These are phyloP conservation scores for Neurospora sp. DNA, from an alignment of 495 filamentous ascomycete species.

Conservation along the genomic window DNA sequence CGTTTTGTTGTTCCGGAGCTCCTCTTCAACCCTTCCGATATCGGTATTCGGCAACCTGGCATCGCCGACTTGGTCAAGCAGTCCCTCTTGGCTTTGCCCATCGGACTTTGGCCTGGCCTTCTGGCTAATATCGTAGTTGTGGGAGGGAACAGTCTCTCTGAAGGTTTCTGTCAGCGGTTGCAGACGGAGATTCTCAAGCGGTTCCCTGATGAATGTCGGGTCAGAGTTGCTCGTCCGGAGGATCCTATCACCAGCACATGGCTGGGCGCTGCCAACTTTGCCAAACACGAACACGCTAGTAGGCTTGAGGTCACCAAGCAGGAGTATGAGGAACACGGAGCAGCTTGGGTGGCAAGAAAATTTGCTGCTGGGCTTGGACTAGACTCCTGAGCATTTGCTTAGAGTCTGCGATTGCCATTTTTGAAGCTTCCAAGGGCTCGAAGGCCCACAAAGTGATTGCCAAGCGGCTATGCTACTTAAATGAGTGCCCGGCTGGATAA, in stretches of 20 bases:
- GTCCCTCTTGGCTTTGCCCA: slow-evolving; percentile 63
- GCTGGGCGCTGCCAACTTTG: slow-evolving; percentile 71
- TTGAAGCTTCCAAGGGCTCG: neutral
- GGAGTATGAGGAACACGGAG: slow-evolving; percentile 85
- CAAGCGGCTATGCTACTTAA: neutral
- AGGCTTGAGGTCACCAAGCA: slow-evolving; percentile 65
- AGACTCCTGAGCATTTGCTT: slow-evolving; percentile 8
- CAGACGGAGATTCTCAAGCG: slow-evolving; percentile 66
- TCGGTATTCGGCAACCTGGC: slow-evolving; percentile 80
- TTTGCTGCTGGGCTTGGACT: slow-evolving; percentile 41
- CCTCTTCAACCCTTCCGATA: slow-evolving; percentile 74
- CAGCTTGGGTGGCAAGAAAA: slow-evolving; percentile 63
- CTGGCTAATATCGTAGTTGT: slow-evolving; percentile 83
- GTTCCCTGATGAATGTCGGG: slow-evolving; percentile 65
- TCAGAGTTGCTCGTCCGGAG: slow-evolving; percentile 58
- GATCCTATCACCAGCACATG: slow-evolving; percentile 78
- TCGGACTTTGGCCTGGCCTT: slow-evolving; percentile 65
- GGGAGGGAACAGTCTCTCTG: slow-evolving; percentile 72
- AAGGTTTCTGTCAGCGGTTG: slow-evolving; percentile 75
- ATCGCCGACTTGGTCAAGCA: slow-evolving; percentile 74
- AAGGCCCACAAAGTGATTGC: neutral
- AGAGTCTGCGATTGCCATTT: neutral
- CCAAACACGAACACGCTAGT: slow-evolving; percentile 53
- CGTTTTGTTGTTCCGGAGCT: slow-evolving; percentile 86
- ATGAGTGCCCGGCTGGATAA: neutral